Percentiles rank a stretch among this genome's conserved stretches.
Conservation (phyloP, 2,329 filamentous ascomycete species). For the Aspergillus pseudoglaucus region DNA sequence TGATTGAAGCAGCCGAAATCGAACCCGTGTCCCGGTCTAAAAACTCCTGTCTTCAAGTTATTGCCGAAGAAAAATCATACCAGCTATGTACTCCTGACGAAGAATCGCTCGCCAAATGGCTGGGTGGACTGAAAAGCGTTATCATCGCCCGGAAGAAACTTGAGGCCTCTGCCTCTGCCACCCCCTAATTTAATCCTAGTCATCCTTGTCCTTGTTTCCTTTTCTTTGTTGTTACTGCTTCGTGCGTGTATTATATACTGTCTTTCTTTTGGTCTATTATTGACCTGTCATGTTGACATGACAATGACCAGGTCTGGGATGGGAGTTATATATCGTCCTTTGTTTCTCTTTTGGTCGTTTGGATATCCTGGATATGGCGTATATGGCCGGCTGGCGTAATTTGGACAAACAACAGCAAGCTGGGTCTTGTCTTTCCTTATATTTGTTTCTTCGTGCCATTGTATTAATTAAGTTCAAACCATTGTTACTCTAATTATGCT, state of each 20-base stretch:
- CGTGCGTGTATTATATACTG: constrained; percentile 3
- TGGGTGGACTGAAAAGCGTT: constrained; percentile 82
- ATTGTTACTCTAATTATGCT: neutral
- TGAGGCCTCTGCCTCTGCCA: constrained; percentile 14
- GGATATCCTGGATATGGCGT: neutral
- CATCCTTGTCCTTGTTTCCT: neutral
- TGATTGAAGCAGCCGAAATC: constrained; percentile 89
- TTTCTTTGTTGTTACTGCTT: constrained; percentile 2
- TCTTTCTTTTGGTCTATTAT: neutral
- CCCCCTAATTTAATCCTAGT: constrained; percentile 3
- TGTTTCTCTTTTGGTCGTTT: neutral
- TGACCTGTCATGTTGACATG: neutral
- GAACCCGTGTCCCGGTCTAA: constrained; percentile 82
- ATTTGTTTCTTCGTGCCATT: neutral
- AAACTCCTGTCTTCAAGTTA: constrained; percentile 81
- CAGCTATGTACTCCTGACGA: constrained; percentile 73
- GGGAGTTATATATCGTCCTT: neutral
- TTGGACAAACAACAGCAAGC: neutral
- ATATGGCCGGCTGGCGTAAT: neutral
- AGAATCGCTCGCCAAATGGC: constrained; percentile 71
- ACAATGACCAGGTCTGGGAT: neutral
- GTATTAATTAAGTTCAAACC: neutral
- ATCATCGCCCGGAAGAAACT: constrained; percentile 31
- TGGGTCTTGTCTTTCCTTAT: too few species aligned
- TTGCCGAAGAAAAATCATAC: constrained; percentile 83